Percentiles rank a stretch among this genome's conserved stretches.
Evolutionary conservation across 2,329 filamentous ascomycete species (phyloP).

Genomic region (Hirsutella minnesotensis): DNA sequence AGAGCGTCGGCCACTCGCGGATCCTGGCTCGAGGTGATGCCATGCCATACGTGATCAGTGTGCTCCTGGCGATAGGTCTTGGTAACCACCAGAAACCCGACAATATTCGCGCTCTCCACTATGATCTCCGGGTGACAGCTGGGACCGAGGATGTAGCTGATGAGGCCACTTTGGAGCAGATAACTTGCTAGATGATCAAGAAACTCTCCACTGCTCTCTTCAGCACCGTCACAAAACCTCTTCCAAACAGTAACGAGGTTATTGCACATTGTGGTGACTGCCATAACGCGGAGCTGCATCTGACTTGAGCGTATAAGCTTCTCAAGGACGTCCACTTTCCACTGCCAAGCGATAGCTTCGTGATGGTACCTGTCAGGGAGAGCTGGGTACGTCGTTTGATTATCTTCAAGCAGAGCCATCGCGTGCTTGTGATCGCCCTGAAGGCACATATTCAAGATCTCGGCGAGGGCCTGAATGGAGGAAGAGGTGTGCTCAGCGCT

Average conservation of each 20-base stretch:
- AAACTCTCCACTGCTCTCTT: conserved; percentile 30
- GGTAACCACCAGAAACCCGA: conserved; percentile 78
- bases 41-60: conserved; percentile 75
- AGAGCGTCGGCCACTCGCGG: conserved; percentile 74
- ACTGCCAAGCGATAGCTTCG: conserved; percentile 47
- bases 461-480: conserved; percentile 28
- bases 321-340: conserved; percentile 57
- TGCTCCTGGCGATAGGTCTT: conserved; percentile 58
- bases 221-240: conserved; percentile 34
- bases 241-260: conserved; percentile 60
- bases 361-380: conserved; percentile 26
- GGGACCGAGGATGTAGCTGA: conserved; percentile 80
- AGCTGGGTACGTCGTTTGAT: conserved; percentile 19
- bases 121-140: conserved; percentile 91
- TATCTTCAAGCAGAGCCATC: conserved; percentile 12
- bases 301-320: conserved; percentile 71
- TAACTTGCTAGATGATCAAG: conserved; percentile 58
- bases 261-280: conserved; percentile 60
- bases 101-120: conserved; percentile 65
- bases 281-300: conserved; percentile 80
- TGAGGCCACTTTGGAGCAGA: conserved; percentile 56
- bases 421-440: conserved; percentile 23
- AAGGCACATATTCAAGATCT: conserved; percentile 31
- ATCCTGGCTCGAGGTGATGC: conserved; percentile 70
- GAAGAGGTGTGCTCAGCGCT: conserved; percentile 28